These are phyloP conservation scores for Xerocomellus dryophilus DNA, from an alignment of 768 basidiomycete genomes.

Conservation along the genomic window DNA sequence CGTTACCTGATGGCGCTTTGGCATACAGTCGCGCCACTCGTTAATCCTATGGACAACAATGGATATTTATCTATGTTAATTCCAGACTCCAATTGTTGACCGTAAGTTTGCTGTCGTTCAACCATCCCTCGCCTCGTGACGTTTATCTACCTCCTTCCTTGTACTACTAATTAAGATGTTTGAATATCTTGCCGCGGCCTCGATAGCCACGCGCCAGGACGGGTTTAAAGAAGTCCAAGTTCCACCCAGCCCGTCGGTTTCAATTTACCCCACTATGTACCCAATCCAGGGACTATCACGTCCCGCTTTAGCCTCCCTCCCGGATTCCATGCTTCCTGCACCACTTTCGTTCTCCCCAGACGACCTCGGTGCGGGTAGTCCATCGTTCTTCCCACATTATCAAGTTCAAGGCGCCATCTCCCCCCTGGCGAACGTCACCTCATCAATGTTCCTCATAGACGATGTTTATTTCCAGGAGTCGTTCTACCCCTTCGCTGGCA, in stretches of 20 bases:
- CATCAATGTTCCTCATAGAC: background rate
- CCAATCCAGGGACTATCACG: background rate
- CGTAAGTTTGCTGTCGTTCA: no score
- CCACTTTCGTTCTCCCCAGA: background rate
- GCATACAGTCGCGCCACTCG: background rate
- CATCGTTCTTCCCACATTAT: background rate
- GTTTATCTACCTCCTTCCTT: background rate
- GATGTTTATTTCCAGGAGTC: background rate
- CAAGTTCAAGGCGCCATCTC: background rate
- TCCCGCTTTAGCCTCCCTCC: background rate
- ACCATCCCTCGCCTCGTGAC: background rate
- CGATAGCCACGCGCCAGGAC: background rate
- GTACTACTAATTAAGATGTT: background rate
- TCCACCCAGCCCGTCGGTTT: no score
- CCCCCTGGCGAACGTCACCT: background rate
- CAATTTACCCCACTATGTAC: background rate
- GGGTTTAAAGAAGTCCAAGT: background rate
- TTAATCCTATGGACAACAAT: background rate
- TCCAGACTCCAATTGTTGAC: no score
- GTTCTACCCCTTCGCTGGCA: background rate
- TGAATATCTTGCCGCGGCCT: no score
- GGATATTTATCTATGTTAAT: background rate
- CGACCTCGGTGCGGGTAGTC: no score
- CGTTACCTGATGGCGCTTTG: background rate
- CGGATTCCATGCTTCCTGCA: no score